phyloP scores from a whole-genome alignment of 352 stramenopile genomes.

The Pythium dissotocum region DNA sequence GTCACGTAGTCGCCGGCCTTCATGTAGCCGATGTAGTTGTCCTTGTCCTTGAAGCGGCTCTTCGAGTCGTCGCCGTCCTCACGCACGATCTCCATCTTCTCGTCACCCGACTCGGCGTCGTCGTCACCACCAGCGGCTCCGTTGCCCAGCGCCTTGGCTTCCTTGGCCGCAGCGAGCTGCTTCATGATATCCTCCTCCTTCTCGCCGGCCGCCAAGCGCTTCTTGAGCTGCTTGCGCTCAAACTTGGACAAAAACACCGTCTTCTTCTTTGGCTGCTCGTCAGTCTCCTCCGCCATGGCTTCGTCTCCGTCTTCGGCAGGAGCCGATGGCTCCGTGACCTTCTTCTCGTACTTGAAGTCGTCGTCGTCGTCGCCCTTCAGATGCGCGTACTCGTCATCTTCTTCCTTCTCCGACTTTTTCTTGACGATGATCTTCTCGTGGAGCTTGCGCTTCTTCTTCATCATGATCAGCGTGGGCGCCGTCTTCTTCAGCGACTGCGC shows the following conservation, averaged over 20 bases:
- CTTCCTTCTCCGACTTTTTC: conserved; percentile 58
- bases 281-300: conserved; percentile 2
- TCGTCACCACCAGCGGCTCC: conserved; percentile 6
- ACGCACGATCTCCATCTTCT: conserved; percentile 21
- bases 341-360: conserved; percentile 14
- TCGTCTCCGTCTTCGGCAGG: conserved; percentile 7
- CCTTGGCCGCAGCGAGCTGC: conserved; percentile 50
- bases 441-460: conserved; percentile 85
- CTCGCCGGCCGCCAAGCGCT: conserved; percentile 72
- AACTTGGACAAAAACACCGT: conserved; percentile 93
- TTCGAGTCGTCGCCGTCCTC: conserved; percentile 13
- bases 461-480: conserved; percentile 76
- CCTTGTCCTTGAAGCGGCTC: conserved; percentile 67
- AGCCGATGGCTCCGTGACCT: not conserved
- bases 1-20: conserved; percentile 78
- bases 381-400: conserved; percentile 29
- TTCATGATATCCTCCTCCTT: conserved; percentile 79
- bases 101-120: conserved; percentile 26
- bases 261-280: conserved; percentile 42
- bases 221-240: conserved; percentile 94
- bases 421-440: conserved; percentile 87
- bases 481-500: conserved; percentile 78
- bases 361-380: conserved; percentile 35
- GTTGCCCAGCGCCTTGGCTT: conserved; percentile 19
- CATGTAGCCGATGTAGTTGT: conserved; percentile 88